Base-by-base conservation (phyloP, 1,284 basidiomycete genomes). In the Cutaneotrichosporon spelunceum region DNA sequence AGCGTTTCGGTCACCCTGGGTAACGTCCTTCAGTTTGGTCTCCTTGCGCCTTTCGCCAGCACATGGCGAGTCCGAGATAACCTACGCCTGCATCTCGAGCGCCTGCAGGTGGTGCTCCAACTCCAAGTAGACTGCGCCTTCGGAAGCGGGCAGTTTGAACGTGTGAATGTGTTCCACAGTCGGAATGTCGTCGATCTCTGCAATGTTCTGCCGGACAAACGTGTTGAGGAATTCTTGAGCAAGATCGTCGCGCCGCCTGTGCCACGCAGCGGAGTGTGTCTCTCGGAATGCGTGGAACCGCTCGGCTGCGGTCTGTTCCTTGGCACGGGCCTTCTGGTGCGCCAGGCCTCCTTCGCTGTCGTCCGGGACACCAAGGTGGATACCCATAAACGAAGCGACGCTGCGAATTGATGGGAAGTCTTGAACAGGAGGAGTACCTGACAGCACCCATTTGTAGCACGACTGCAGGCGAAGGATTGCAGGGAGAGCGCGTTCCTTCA, bases 281-380 rank as follows among this genome's bases (percentile, higher is more conserved):
- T 97, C 94, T 29, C 93, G 87, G 87, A 94, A 97, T 1, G 93
- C 94, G 76, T 96, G 92, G 84, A 97, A 97, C 68, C 87, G 86
- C 74, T 97, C 93, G 53, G 89, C 92, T 61, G 87, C 89, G 5
- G 93, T 95, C 71, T 90, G 88, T 63, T 94, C 91, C 63, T 87
- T 84, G 52, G 85, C 85, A 8, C 91, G 85, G 70, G 88, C 89
- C 81, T 91, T 92, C 55, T 89, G 84, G 68, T 86, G 83, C 39
- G 84, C 82, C 1, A 88, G 87, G 45, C 85, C 83, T 1, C 90
- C 90, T 74, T 95, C 93, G 39, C 85, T 86, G 65, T 93, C 91
- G 70, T 96, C 93, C 67, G 93, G 87, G 47, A 93, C 84, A 57
- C 93, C 93, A 34, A 96, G 84, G 74, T 95, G 92, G 39, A 95